Conservation (phyloP, 371 early-diverging fungal species). For the Entomophthora muscae region DNA sequence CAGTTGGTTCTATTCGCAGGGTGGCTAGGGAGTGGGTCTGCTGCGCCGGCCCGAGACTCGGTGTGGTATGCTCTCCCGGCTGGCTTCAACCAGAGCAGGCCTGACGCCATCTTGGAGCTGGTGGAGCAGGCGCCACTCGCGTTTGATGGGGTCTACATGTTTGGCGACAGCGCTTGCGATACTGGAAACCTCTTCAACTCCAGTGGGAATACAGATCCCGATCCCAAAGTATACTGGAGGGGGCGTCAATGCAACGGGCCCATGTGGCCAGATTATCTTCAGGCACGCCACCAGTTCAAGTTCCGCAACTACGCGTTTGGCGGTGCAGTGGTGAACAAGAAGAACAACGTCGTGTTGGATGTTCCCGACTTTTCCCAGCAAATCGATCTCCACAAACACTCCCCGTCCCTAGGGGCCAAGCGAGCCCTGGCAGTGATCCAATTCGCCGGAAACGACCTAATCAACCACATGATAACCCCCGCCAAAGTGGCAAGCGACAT, state of each 20-base stretch:
- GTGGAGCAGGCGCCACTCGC: neutral
- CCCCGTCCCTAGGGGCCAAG: neutral
- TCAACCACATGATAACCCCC: neutral
- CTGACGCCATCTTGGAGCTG: neutral
- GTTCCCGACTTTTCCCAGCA: neutral
- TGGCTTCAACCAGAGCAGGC: neutral
- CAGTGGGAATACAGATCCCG: neutral
- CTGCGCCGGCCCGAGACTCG: neutral
- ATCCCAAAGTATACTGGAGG: slow-evolving; percentile 10
- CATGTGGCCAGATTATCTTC: slow-evolving; percentile 15
- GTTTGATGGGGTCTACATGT: neutral
- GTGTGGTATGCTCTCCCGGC: neutral
- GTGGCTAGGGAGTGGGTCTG: no score
- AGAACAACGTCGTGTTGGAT: neutral
- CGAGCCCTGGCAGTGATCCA: neutral
- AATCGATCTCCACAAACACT: neutral
- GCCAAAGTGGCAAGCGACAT: neutral
- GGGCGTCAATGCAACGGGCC: slow-evolving; percentile 18
- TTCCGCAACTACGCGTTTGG: slow-evolving; percentile 13
- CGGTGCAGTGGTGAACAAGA: slow-evolving; percentile 10
- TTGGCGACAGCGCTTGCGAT: slow-evolving; percentile 10
- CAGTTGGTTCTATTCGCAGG: no score
- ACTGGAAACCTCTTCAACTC: slow-evolving; percentile 4
- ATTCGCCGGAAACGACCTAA: neutral
- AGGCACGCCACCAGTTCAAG: neutral